Percentiles rank a stretch among this genome's conserved stretches.
Conservation (phyloP, 2,329 filamentous ascomycete genomes). For the Aspergillus hiratsukae region DNA sequence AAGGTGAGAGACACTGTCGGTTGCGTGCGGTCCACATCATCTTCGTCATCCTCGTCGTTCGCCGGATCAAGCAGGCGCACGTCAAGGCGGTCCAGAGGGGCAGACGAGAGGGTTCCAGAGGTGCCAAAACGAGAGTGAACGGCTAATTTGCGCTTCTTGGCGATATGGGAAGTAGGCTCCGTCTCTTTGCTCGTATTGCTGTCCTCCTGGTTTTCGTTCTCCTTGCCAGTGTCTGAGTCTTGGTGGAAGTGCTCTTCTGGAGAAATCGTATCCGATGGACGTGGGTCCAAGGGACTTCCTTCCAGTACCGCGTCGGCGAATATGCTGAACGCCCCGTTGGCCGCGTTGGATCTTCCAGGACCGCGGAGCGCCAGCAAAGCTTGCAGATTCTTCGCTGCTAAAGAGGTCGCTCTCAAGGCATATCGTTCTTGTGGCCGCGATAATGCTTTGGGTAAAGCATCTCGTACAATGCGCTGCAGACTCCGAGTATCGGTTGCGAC, state of each 20-base stretch:
- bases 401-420: conserved; percentile 60
- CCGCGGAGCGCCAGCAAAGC: conserved; percentile 67
- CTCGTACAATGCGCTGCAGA: conserved; percentile 66
- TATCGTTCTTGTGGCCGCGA: conserved; percentile 71
- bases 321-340: conserved; percentile 73
- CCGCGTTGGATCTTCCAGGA: conserved; percentile 63
- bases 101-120: conserved; percentile 40
- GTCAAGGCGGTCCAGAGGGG: conserved; percentile 45
- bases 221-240: conserved; percentile 9
- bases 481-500: conserved; percentile 53
- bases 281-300: conserved; percentile 48
- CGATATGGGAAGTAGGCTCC: conserved; percentile 15
- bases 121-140: conserved; percentile 69
- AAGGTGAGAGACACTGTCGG: conserved; percentile 55
- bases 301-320: conserved; percentile 63
- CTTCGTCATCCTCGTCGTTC: conserved; percentile 5
- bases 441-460: conserved; percentile 77
- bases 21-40: background rate
- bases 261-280: conserved; percentile 31
- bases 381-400: conserved; percentile 67
- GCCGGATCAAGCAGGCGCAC: conserved; percentile 46
- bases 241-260: conserved; percentile 27
- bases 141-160: conserved; percentile 58
- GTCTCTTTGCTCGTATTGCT: conserved; percentile 9
- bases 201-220: conserved; percentile 12